Evolutionary conservation across 257 asterid species (phyloP).

Genomic region (Ligustrum vulgare): DNA sequence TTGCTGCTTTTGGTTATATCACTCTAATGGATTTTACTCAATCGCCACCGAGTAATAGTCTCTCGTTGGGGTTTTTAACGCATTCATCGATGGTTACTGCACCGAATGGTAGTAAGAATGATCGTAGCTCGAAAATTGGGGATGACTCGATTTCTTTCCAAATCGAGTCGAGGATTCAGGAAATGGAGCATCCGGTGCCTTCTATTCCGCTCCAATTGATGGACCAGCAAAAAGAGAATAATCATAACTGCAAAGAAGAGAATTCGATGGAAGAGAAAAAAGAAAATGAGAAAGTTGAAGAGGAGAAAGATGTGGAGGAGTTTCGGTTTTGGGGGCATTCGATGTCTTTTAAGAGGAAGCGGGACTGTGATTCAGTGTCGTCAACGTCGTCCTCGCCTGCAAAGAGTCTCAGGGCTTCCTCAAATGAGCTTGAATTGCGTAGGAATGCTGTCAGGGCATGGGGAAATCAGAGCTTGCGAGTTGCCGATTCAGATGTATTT

Average conservation of each 20-base stretch:
- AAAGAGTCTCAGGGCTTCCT: constrained; percentile 37
- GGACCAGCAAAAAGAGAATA: constrained; percentile 55
- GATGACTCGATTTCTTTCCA: constrained; percentile 61
- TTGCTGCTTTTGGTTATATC: background rate
- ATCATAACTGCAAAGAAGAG: constrained; percentile 13
- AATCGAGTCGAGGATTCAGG: constrained; percentile 59
- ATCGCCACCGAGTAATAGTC: constrained; percentile 40
- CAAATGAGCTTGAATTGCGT: constrained; percentile 52
- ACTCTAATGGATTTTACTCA: constrained; percentile 65
- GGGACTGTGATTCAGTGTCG: constrained; percentile 47
- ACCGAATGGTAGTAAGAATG: constrained; percentile 14
- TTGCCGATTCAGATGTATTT: constrained; percentile 81
- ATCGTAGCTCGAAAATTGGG: constrained; percentile 38
- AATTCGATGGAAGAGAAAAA: constrained; percentile 21
- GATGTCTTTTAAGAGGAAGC: constrained; percentile 65
- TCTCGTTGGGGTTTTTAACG: constrained; percentile 63
- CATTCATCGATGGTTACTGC: constrained; percentile 35
- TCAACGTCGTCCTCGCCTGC: constrained; percentile 34
- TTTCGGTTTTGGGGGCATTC: constrained; percentile 68
- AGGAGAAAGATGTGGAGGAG: constrained; percentile 51
- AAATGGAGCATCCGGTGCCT: constrained; percentile 38
- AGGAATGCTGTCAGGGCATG: constrained; percentile 62
- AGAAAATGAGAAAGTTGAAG: constrained; percentile 32
- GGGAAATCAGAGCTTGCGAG: constrained; percentile 76
- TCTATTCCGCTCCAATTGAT: constrained; percentile 67